Evolutionary conservation across 2,329 filamentous ascomycete species (phyloP).

Genomic region (Alternaria triticina): DNA sequence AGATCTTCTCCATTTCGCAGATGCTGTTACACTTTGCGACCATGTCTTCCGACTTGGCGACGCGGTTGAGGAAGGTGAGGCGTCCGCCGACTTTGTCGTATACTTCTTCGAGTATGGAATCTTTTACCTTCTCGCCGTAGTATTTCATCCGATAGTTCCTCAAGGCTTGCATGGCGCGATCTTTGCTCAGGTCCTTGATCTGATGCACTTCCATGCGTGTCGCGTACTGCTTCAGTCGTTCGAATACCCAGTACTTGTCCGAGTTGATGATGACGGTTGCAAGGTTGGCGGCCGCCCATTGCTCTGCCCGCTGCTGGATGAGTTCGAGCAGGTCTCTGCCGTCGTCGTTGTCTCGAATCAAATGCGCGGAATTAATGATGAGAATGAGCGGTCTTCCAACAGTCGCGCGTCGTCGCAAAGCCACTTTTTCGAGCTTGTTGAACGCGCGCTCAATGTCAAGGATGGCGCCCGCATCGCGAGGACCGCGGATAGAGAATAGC

Average conservation of each 20-base stretch:
- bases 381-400: conserved; percentile 78
- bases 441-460: conserved; percentile 95
- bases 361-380: conserved; percentile 92
- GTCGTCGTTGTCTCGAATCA: conserved; percentile 89
- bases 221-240: conserved; percentile 87
- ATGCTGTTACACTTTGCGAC: conserved; percentile 76
- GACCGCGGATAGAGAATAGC: conserved; percentile 92
- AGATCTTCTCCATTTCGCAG: conserved; percentile 73
- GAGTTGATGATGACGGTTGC: conserved; percentile 94
- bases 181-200: conserved; percentile 81
- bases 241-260: conserved; percentile 99
- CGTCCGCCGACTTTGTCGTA: conserved; percentile 89
- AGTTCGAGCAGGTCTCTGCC: conserved; percentile 93
- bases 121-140: conserved; percentile 66
- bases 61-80: conserved; percentile 83
- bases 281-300: conserved; percentile 91
- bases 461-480: conserved; percentile 87
- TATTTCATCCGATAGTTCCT: conserved; percentile 82
- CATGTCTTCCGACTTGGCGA: conserved; percentile 88
- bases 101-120: conserved; percentile 71
- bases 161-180: conserved; percentile 77
- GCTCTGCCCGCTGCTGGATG: conserved; percentile 92
- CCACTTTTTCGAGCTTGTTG: conserved; percentile 98
- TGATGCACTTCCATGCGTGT: conserved; percentile 94
- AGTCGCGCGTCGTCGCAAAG: conserved; percentile 69